Percentiles rank a stretch among this genome's conserved stretches.
These are phyloP conservation scores for Hippophae tibetana DNA, from an alignment of 306 rosid species.

Conservation along the genomic window DNA sequence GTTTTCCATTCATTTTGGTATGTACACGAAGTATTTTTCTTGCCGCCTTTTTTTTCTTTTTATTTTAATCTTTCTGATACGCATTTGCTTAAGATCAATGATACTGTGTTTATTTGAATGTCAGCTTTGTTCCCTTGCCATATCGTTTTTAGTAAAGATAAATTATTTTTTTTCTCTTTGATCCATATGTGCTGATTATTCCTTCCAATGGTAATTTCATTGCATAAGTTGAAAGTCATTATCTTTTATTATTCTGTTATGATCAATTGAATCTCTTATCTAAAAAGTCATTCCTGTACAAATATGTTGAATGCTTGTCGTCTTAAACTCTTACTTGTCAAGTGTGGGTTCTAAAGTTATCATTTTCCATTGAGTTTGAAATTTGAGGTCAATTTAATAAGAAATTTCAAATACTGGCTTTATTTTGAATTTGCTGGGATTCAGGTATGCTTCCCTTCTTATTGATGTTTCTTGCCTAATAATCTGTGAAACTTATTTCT, in stretches of 20 bases:
- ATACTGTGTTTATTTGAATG: constrained; percentile 14
- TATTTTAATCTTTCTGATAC: constrained; percentile 11
- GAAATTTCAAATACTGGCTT: not conserved
- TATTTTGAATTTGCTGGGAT: not conserved
- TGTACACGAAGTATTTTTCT: constrained; percentile 23
- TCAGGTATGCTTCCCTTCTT: constrained; percentile 1
- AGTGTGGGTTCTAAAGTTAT: no score
- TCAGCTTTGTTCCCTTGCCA: constrained; percentile 18
- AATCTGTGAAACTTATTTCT: no score
- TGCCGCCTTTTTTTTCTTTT: constrained; percentile 8
- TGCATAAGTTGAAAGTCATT: no score
- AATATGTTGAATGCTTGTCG: no score
- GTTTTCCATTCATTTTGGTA: constrained; percentile 21
- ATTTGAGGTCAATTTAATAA: no score
- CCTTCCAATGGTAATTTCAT: no score
- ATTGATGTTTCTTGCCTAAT: not conserved
- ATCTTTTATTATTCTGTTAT: no score
- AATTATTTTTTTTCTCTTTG: not conserved
- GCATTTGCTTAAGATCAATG: constrained; percentile 28
- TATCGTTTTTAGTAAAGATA: constrained; percentile 10
- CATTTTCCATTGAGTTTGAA: no score
- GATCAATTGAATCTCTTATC: no score
- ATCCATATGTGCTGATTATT: no score
- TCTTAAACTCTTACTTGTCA: no score
- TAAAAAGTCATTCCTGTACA: no score